Base-by-base conservation (phyloP, 1,284 basidiomycete species). In the Apiotrichum gamsii region DNA sequence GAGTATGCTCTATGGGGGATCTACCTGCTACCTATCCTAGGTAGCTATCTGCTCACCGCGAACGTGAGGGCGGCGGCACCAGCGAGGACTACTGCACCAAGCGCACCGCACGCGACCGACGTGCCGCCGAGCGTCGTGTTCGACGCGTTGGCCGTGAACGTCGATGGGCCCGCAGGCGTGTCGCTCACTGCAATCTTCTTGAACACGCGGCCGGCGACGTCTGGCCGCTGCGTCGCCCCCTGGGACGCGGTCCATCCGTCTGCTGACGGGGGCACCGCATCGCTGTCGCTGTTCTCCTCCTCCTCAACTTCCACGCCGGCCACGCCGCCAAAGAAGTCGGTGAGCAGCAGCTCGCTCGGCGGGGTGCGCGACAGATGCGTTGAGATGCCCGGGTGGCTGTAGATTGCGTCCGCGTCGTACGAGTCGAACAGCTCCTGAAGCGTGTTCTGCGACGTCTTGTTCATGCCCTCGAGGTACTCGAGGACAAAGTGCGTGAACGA, bases 261-360 rank as follows among this genome's bases (percentile, higher is more conserved):
- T 16, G 8, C n/a, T n/a, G n/a, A 16, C 30, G 19, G 19, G 24
- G 25, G 10, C 25, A 2, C 9, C 10, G 23, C 16, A n/a, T n/a
- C n/a, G n/a, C n/a, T n/a, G n/a, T n/a, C n/a, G n/a, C n/a, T n/a
- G n/a, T n/a, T n/a, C n/a, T n/a, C 15, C 5, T 39, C 37, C 21
- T 32, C 23, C 24, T 43, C 18, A 14, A 78, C 59, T 59, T 95
- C 89, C 0, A 86, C 88, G 50, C 86, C 83, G 3, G 87, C 79
- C 9, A 96, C 89, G 1, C 87, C 90, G 3, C 94, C 94, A 59
- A 98, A 90, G 69, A 98, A 98, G 72, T 97, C 93, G 4, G 93
- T 96, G 52, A 97, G 79, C 15, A 84, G 80, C 0, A 86, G 80
- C n/a, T 82, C 70, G 36, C 77, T 72, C 10, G 91, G 75, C 2